These are phyloP conservation scores for Fomitopsis serialis DNA, from an alignment of 768 basidiomycete genomes.

Conservation along the genomic window DNA sequence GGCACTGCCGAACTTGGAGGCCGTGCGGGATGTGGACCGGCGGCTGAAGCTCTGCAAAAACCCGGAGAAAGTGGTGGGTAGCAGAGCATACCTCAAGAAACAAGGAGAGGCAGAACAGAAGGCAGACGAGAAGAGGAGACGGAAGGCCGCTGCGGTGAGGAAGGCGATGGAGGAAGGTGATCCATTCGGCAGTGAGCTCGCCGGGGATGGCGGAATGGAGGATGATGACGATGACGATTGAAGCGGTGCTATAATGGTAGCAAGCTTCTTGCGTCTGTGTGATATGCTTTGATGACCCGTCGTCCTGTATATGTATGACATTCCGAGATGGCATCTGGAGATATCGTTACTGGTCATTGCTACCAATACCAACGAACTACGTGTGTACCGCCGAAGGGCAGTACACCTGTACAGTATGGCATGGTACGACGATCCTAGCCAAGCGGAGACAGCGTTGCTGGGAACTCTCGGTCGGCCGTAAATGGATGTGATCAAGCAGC, in stretches of 20 bases:
- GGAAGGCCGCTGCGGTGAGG: slow-evolving; percentile 39
- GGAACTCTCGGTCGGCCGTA: background rate
- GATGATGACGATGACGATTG: slow-evolving; percentile 56
- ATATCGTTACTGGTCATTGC: background rate
- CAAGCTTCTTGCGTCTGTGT: background rate
- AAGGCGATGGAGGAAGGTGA: slow-evolving; percentile 58
- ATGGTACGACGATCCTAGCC: background rate
- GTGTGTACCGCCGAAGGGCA: background rate
- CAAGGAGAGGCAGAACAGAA: slow-evolving; percentile 67
- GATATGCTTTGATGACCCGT: slow-evolving; percentile 4
- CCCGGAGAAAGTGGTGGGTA: slow-evolving; percentile 93
- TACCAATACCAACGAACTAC: background rate
- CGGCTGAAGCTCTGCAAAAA: slow-evolving; percentile 87
- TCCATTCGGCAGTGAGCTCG: slow-evolving; percentile 63
- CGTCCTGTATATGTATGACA: background rate
- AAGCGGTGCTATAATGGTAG: background rate
- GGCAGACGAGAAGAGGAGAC: slow-evolving; percentile 58
- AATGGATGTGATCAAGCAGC: background rate
- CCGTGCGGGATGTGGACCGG: slow-evolving; percentile 85
- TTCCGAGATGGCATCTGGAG: background rate
- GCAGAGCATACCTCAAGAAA: slow-evolving; percentile 69
- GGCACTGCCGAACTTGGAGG: slow-evolving; percentile 68
- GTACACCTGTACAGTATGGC: background rate
- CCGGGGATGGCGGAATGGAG: slow-evolving; percentile 31
- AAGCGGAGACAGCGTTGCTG: background rate